These are phyloP conservation scores for Cyberlindnera lachancei DNA, from an alignment of 805 yeast species.

Conservation along the genomic window DNA sequence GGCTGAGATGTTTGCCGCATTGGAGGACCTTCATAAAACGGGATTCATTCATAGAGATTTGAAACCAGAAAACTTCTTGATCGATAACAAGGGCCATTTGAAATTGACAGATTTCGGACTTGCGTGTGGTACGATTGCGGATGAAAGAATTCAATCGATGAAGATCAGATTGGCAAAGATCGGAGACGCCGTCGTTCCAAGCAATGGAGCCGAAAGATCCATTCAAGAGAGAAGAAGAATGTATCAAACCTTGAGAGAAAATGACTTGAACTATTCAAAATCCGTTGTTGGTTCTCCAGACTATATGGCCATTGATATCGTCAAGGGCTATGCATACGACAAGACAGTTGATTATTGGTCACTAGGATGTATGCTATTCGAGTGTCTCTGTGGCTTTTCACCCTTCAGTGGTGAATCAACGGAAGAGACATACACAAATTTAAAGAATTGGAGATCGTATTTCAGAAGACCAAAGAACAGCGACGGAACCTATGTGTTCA, in stretches of 20 bases:
- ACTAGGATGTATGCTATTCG: conserved; percentile 93
- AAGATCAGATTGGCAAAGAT: conserved; percentile 59
- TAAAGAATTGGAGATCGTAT: conserved; percentile 87
- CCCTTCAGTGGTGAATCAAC: conserved; percentile 93
- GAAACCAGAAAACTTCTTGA: conserved; percentile 89
- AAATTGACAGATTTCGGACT: conserved; percentile 94
- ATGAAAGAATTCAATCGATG: conserved; percentile 91
- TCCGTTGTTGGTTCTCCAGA: conserved; percentile 98
- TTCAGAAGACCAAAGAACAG: conserved; percentile 86
- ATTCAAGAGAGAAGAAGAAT: conserved; percentile 82
- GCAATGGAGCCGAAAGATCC: conserved; percentile 51
- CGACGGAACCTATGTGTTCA: conserved; percentile 85
- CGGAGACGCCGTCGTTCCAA: conserved; percentile 58
- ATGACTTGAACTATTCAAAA: conserved; percentile 80
- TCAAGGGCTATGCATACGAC: conserved; percentile 80
- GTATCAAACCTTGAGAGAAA: conserved; percentile 69
- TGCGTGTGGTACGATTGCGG: conserved; percentile 93
- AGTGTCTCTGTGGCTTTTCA: conserved; percentile 92
- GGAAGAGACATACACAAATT: conserved; percentile 89
- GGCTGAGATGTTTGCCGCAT: conserved; percentile 93
- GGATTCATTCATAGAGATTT: conserved; percentile 97
- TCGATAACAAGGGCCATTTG: conserved; percentile 86
- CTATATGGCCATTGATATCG: conserved; percentile 96
- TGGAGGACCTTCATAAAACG: conserved; percentile 85
- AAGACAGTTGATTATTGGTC: conserved; percentile 99